Percentiles rank a stretch among this genome's conserved stretches.
Conservation (phyloP, 2,329 filamentous ascomycete species). For the Trichoderma pleuroti region DNA sequence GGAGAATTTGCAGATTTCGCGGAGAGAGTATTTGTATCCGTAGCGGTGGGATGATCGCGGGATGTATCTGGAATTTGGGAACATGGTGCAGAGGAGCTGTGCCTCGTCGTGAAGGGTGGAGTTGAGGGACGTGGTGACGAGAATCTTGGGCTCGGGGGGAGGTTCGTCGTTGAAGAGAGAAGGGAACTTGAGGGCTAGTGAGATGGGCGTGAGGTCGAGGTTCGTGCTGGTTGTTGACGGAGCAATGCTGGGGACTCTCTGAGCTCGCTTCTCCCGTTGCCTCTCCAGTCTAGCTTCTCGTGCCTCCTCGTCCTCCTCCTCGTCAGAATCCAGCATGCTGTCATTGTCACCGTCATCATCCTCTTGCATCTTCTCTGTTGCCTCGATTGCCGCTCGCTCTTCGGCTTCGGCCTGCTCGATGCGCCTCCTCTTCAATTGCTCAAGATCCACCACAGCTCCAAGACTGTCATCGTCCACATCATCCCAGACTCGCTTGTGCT, state of each 20-base stretch:
- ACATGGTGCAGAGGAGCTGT: constrained; percentile 70
- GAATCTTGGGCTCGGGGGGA: constrained; percentile 70
- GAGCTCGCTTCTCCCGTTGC: constrained; percentile 44
- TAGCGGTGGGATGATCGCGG: constrained; percentile 79
- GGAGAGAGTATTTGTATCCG: constrained; percentile 84
- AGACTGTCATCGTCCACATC: constrained; percentile 63
- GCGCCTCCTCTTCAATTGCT: constrained; percentile 55
- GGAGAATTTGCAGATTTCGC: constrained; percentile 86
- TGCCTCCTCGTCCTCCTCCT: constrained; percentile 50
- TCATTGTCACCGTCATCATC: constrained; percentile 63
- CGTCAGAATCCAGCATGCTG: constrained; percentile 69
- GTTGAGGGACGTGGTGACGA: constrained; percentile 88
- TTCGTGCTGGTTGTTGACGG: constrained; percentile 62
- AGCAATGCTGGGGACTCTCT: constrained; percentile 49
- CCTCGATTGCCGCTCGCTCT: constrained; percentile 46
- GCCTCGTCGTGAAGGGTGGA: constrained; percentile 84
- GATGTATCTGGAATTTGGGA: constrained; percentile 86
- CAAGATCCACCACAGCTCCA: constrained; percentile 54
- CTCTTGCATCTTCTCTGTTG: constrained; percentile 42
- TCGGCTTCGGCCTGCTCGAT: constrained; percentile 52
- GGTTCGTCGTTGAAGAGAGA: constrained; percentile 58
- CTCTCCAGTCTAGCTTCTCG: constrained; percentile 41
- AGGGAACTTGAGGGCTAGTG: constrained; percentile 59
- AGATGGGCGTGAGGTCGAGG: constrained; percentile 59
- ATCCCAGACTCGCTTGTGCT: constrained; percentile 88